Evolutionary conservation across 129 eudicot genomes (phyloP).

Genomic region (Pulicaria dysenterica): DNA sequence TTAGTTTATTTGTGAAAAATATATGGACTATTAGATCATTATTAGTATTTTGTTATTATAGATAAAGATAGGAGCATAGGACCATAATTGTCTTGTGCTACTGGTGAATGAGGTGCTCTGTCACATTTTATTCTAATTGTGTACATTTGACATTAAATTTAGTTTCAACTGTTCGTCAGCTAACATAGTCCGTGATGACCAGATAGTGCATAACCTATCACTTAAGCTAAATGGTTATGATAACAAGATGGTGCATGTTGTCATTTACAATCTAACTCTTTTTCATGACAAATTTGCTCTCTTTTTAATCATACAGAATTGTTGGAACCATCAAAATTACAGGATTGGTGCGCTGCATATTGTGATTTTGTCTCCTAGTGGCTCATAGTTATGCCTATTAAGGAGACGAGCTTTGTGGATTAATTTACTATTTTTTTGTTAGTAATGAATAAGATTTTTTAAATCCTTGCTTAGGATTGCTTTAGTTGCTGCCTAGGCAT

Average conservation of each 20-base stretch:
- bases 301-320: neutral
- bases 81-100: constrained; percentile 4
- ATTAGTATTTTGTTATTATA: neutral
- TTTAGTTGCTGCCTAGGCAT: neutral
- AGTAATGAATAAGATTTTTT: neutral
- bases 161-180: constrained; percentile 6
- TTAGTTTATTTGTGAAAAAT: neutral
- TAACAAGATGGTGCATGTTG: neutral
- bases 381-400: neutral
- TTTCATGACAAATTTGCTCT: neutral
- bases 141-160: neutral
- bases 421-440: constrained; percentile 3
- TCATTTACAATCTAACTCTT: neutral
- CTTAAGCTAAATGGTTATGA: neutral
- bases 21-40: neutral
- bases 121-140: neutral
- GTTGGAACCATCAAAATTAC: neutral
- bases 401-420: constrained; percentile 11
- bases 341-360: neutral
- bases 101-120: neutral
- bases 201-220: neutral
- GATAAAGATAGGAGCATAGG: neutral
- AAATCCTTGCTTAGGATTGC: constrained; percentile 1
- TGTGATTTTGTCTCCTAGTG: neutral
- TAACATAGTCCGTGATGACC: neutral